A percentile compares a stretch with the other conserved stretches of the same genome.
phyloP scores from a whole-genome alignment of 2,329 filamentous ascomycete species.

The Fusarium sp. region DNA sequence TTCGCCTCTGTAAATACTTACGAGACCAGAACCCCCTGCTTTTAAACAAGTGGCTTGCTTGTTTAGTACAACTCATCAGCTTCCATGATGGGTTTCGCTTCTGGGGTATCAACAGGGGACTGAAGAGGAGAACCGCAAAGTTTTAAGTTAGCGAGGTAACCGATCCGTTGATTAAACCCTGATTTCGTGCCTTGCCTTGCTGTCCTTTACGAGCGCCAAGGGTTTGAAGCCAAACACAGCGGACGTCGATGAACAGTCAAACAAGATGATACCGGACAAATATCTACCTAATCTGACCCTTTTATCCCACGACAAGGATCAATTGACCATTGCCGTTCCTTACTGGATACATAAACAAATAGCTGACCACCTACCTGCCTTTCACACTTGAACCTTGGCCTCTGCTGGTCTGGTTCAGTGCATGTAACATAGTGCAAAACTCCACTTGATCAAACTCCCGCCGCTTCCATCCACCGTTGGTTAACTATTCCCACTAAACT shows the following conservation, averaged over 20 bases:
- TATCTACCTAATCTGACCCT: neutral
- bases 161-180: neutral
- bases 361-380: slow-evolving; percentile 4
- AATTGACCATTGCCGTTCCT: neutral
- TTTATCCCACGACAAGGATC: neutral
- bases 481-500: slow-evolving; percentile 10
- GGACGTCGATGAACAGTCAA: neutral
- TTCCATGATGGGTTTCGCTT: slow-evolving; percentile 11
- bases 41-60: neutral
- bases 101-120: slow-evolving; percentile 9
- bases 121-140: neutral
- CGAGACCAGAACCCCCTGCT: neutral
- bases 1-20: neutral
- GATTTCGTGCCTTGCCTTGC: neutral
- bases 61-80: neutral
- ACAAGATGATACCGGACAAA: neutral
- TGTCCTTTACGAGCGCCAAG: neutral
- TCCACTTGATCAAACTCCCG: slow-evolving; percentile 30
- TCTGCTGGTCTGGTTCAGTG: neutral
- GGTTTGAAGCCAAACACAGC: neutral
- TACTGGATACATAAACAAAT: neutral
- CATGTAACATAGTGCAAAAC: slow-evolving; percentile 19
- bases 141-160: neutral
- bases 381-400: slow-evolving; percentile 1
- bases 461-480: neutral